Conservation (phyloP, 306 rosid genomes). For the Glycine latifolia region DNA sequence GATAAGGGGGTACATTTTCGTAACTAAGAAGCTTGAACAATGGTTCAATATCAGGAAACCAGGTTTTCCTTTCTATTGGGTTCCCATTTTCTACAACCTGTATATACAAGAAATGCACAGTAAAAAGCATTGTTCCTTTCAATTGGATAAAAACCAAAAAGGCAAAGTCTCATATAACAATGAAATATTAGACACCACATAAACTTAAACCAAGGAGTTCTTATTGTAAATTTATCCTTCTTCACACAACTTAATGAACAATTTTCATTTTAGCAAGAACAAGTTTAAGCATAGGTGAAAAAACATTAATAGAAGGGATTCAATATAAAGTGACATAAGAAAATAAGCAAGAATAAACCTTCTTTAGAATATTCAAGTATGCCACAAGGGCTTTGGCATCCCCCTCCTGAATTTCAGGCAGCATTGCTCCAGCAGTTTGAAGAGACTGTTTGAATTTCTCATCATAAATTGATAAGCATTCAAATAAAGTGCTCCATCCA, state of each 20-base stretch:
- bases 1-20: slow-evolving; percentile 96
- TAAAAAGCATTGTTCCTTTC: slow-evolving; percentile 38
- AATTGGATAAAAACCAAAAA: slow-evolving; percentile 26
- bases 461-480: slow-evolving; percentile 89
- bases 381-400: slow-evolving; percentile 98
- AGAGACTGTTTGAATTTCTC: slow-evolving; percentile 95
- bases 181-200: slow-evolving; percentile 13
- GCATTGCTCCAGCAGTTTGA: slow-evolving; percentile 83
- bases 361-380: slow-evolving; percentile 85
- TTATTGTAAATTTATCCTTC: not conserved
- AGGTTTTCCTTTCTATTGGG: slow-evolving; percentile 80
- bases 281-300: not conserved
- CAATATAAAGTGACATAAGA: slow-evolving; percentile 1
- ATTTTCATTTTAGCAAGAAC: slow-evolving; percentile 12
- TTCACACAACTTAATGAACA: not conserved
- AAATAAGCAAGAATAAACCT: slow-evolving; percentile 60
- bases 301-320: not conserved
- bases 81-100: slow-evolving; percentile 95
- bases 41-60: slow-evolving; percentile 97
- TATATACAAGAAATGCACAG: slow-evolving; percentile 39
- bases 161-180: not conserved
- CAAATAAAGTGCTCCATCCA: slow-evolving; percentile 98
- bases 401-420: slow-evolving; percentile 93
- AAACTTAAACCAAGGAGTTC: slow-evolving; percentile 7
- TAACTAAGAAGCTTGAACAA: slow-evolving; percentile 96